Evolutionary conservation across 495 filamentous ascomycete genomes (phyloP), one percentile per base, ranked within the genome.

Genomic region (Podospora australis): DNA sequence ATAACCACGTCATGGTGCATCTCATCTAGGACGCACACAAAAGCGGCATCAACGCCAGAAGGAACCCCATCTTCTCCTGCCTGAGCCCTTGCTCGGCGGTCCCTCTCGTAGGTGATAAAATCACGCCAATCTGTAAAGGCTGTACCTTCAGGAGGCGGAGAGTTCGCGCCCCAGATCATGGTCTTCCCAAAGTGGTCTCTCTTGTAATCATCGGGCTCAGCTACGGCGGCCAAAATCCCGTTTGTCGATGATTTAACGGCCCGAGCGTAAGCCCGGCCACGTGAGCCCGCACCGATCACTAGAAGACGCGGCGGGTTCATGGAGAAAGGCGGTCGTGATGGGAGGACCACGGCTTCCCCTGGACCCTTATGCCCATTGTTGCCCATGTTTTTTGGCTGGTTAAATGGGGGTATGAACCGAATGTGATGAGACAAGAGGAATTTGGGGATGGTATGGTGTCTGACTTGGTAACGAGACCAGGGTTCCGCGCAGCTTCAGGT

Each of bases 21-120:
- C 62, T 95, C 85, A 63, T 98, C 92, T 19, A 88, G 73, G 1
- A 90, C 88, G 60, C 90, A 95, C 32, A 98, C 78, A 55, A 96
- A 88, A 22, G 84, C 81, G 0, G 84, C 91, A 63, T 95, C 87
- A 1, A 96, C 73, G 2, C 78, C 79, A 7, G 63, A 67, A 1
- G 72, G 65, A 1, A 78, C 71, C 28, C 61, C 44, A 19, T 58
- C 48, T 9, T 69, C 67, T 6, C 71, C 71, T 0, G 59, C 61
- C 3, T 60, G 43, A 22, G 59, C 62, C 13, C 69, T 65, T 29
- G 55, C 55, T 0, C 86, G 74, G 24, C 85, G 78, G 10, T 64
- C 56, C 2, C 57, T 45, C 55, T 91, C 83, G 67, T 80, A 90
- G 13, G 61, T 50, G 4, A 90, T 45, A 63, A 88, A 91, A 2